Evolutionary conservation across 2,329 filamentous ascomycete genomes (phyloP).

Genomic region (Knufia fluminis): DNA sequence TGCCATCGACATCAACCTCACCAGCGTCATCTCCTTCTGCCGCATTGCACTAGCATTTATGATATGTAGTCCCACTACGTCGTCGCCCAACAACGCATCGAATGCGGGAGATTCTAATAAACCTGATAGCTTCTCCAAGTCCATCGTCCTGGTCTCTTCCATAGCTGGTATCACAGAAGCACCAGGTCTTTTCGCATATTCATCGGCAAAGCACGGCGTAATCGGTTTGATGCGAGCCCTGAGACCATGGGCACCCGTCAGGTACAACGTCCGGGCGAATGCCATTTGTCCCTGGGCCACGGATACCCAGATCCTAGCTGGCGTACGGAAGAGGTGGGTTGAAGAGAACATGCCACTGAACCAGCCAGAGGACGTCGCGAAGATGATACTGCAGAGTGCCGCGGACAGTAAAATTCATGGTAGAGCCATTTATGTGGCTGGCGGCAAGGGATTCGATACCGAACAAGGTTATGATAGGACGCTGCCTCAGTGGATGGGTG

Average conservation of each 20-base stretch:
- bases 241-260: conserved; percentile 23
- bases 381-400: conserved; percentile 31
- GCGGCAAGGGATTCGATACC: conserved; percentile 37
- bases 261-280: conserved; percentile 35
- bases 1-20: conserved; percentile 10
- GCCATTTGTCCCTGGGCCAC: conserved; percentile 41
- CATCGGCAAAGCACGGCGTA: conserved; percentile 42
- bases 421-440: conserved; percentile 36
- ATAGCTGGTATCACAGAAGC: conserved; percentile 25
- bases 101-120: not conserved
- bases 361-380: conserved; percentile 32
- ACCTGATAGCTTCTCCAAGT: conserved; percentile 24
- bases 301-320: conserved; percentile 30
- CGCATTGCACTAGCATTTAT: not conserved
- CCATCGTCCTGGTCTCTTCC: conserved; percentile 37
- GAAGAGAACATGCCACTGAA: conserved; percentile 33
- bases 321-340: conserved; percentile 31
- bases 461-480: conserved; percentile 34
- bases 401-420: conserved; percentile 27
- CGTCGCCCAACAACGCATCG: not conserved
- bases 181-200: conserved; percentile 41
- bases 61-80: not conserved
- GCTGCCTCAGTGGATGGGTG: conserved; percentile 37
- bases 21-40: conserved; percentile 11
- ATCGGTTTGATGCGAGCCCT: conserved; percentile 42